These are phyloP conservation scores for Penicillium chermesinum DNA, from an alignment of 495 filamentous ascomycete genomes.

Conservation along the genomic window DNA sequence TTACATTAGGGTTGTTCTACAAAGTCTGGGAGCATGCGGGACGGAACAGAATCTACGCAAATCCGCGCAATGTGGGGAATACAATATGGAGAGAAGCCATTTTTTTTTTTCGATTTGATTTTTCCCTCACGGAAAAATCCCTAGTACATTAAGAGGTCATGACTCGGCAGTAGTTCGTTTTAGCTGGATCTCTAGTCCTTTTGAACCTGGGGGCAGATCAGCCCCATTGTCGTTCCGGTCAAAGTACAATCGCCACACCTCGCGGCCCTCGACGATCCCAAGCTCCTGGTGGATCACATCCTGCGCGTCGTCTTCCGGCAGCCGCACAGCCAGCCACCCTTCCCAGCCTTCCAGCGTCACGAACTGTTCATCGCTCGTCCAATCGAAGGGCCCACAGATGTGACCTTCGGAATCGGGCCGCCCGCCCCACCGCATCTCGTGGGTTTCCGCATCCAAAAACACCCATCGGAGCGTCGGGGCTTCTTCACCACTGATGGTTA, in stretches of 20 bases:
- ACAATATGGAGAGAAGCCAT: too few species aligned
- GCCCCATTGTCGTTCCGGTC: constrained; percentile 26
- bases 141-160: not conserved
- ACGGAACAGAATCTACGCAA: too few species aligned
- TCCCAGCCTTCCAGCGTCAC: constrained; percentile 23
- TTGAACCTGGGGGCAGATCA: constrained; percentile 18
- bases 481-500: constrained; percentile 23
- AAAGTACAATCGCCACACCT: constrained; percentile 26
- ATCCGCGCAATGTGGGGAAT: too few species aligned
- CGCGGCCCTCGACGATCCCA: constrained; percentile 14
- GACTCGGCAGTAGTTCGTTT: constrained; percentile 21
- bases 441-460: constrained; percentile 18
- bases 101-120: not conserved
- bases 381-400: constrained; percentile 26
- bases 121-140: not conserved
- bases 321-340: constrained; percentile 23
- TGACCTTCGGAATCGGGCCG: constrained; percentile 20
- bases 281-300: constrained; percentile 9
- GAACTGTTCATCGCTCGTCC: constrained; percentile 23
- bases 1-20: too few species aligned
- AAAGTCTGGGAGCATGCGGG: too few species aligned
- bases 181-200: constrained; percentile 21
- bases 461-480: constrained; percentile 26
- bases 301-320: constrained; percentile 15
- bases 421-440: constrained; percentile 27